phyloP scores from a whole-genome alignment of 129 eudicot genomes.

The Chrysanthemum lavandulifolium region DNA sequence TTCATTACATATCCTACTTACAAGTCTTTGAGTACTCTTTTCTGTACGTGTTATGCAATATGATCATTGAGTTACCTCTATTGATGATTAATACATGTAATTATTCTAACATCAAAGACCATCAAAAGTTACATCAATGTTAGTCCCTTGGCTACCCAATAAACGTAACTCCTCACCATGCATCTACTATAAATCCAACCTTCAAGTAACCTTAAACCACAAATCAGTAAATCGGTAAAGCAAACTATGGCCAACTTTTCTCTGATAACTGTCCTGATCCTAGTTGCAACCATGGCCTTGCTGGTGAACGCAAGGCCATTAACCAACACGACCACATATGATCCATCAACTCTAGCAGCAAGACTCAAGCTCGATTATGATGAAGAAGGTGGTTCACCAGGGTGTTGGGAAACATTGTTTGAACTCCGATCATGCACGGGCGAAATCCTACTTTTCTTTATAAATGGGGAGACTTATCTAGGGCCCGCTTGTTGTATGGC shows the following conservation, averaged over 20 bases:
- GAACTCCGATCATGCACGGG: conserved; percentile 67
- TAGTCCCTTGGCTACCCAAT: conserved; percentile 11
- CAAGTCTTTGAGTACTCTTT: too few relatives aligned
- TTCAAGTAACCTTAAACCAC: not conserved
- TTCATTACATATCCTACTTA: too few relatives aligned
- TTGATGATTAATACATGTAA: not conserved
- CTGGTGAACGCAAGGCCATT: conserved; percentile 24
- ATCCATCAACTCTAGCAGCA: conserved; percentile 22
- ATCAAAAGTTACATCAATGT: not conserved
- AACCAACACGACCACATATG: conserved; percentile 19
- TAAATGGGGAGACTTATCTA: conserved; percentile 58
- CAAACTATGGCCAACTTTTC: conserved; percentile 26
- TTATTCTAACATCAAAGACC: not conserved
- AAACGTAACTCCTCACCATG: conserved; percentile 16
- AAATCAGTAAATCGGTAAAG: not conserved
- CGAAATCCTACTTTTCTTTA: conserved; percentile 61
- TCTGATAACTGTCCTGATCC: not conserved
- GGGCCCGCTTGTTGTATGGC: conserved; percentile 57
- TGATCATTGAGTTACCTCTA: not conserved
- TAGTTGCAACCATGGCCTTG: conserved; percentile 13
- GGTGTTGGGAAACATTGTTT: conserved; percentile 65
- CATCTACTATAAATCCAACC: conserved; percentile 25
- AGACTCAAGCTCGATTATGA: conserved; percentile 32
- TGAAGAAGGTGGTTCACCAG: conserved; percentile 25
- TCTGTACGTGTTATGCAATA: not conserved